A percentile compares a stretch with the other conserved stretches of the same genome.
Evolutionary conservation across 495 filamentous ascomycete genomes (phyloP).

Genomic region (Chaetomium fimeti): DNA sequence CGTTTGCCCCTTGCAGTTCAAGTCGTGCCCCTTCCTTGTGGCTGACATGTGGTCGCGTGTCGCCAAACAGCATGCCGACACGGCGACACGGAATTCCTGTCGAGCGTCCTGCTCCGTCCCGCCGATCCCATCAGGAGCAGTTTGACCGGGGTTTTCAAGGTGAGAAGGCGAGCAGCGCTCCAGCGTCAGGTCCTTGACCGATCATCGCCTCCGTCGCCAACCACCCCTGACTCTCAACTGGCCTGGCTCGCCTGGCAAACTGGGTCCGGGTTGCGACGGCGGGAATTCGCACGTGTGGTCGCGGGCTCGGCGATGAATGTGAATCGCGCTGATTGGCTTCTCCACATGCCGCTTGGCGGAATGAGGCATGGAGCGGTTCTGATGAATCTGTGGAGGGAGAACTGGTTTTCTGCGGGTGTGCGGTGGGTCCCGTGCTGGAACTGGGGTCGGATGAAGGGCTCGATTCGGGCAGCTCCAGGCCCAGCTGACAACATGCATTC

Average conservation of each 20-base stretch:
- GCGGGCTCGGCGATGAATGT: conserved; percentile 13
- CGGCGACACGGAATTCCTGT: conserved; percentile 12
- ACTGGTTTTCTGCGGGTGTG: background rate
- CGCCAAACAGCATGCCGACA: background rate
- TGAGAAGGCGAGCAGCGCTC: background rate
- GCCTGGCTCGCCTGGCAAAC: background rate
- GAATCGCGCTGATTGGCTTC: conserved; percentile 9
- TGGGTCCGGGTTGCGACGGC: conserved; percentile 9
- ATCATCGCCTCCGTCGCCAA: conserved; percentile 9
- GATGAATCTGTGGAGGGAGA: too few species aligned
- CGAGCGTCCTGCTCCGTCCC: background rate
- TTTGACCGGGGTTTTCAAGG: conserved; percentile 6
- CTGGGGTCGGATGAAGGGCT: conserved; percentile 33
- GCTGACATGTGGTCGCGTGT: conserved; percentile 1
- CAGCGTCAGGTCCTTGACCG: conserved; percentile 10
- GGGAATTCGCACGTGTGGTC: conserved; percentile 11
- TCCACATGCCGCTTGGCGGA: conserved; percentile 15
- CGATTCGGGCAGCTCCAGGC: conserved; percentile 19
- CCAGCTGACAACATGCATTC: conserved; percentile 15
- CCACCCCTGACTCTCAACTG: conserved; percentile 2
- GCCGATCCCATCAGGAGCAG: background rate
- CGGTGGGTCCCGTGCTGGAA: conserved; percentile 19
- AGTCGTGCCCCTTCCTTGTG: background rate
- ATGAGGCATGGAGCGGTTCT: conserved; percentile 6
- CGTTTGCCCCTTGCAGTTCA: too few species aligned